phyloP scores from a whole-genome alignment of 192 early-diverging fungal species.

The Podila horticola region DNA sequence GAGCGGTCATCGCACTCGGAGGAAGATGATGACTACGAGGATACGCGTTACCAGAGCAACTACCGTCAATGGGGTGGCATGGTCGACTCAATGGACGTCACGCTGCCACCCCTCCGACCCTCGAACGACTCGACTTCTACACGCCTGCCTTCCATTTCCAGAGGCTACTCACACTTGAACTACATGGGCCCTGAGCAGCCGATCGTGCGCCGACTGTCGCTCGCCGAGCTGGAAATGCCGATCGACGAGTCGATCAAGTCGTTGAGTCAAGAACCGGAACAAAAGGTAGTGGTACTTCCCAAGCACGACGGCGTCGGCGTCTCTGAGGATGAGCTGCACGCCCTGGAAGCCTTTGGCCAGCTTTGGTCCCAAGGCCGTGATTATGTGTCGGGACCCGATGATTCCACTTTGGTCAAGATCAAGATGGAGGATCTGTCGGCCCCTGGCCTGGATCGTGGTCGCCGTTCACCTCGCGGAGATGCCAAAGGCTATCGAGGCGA shows the following conservation, averaged over 20 bases:
- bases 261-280: slow-evolving; percentile 5
- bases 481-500: not conserved
- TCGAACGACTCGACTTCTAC: not conserved
- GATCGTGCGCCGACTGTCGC: slow-evolving; percentile 24
- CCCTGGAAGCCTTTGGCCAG: slow-evolving; percentile 40
- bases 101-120: slow-evolving; percentile 23
- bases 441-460: slow-evolving; percentile 23
- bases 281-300: not conserved
- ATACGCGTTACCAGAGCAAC: not conserved
- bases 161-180: slow-evolving; percentile 5
- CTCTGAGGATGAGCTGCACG: slow-evolving; percentile 45
- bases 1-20: slow-evolving; percentile 41
- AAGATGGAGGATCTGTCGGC: slow-evolving; percentile 11
- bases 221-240: slow-evolving; percentile 41
- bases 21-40: slow-evolving; percentile 18
- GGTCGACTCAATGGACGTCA: slow-evolving; percentile 26
- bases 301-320: slow-evolving; percentile 42
- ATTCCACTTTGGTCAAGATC: not conserved
- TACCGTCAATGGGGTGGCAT: slow-evolving; percentile 22
- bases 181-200: slow-evolving; percentile 10
- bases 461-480: slow-evolving; percentile 20
- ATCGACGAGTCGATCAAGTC: slow-evolving; percentile 39
- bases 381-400: not conserved
- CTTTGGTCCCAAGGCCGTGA: slow-evolving; percentile 47
- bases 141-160: slow-evolving; percentile 33